Base-by-base conservation (phyloP, 106 monocot species). In the Allium cepa region DNA sequence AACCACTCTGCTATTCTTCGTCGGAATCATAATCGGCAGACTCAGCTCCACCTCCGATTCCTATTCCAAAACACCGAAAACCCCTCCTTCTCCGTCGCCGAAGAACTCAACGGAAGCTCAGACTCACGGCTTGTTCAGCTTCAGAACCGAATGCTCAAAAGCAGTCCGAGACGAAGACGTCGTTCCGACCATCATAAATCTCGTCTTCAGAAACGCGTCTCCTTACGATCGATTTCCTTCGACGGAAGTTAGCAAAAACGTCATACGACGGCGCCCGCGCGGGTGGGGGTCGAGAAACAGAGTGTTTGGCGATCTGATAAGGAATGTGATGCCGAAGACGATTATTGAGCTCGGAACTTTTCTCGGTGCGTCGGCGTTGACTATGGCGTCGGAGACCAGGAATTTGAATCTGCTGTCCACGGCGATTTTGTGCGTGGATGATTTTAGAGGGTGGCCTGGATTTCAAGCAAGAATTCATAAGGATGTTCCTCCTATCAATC, bases 291-390 rank as follows among this genome's bases (percentile, higher is more conserved):
- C 69, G 36, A 69, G 53, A 4, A 69, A 56, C 8, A 26, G 56
- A 8, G 69, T 69, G 16, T 69, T 69, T 47, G 26, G 46, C 16
- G 73, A 81, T 22, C 76, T 91, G 46, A 77, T 91, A 57, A 60
- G 56, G 36, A 12, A 63, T 50, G 69, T 87, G 53, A 74, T 83
- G 46, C 90, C 90, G 12, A 28, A 11, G 26, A 78, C 70, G 63
- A 81, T 90, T 68, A 77, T 90, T 68, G 90, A 90, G 71, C 86
- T 90, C 47, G 90, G 90, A 28, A 74, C 86, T 22, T 90, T 90
- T 69, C 78, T 90, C 36, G 90, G 91, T 57, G 91, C 91, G 57
- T 92, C 91, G 14, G 91, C 91, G n/a, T 79, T 92, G 56, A 87
- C 87, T 74, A 91, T 91, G 91, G 87, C 87, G 15, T 64, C 72